phyloP scores from a whole-genome alignment of 176 grass and related monocot genomes.

The Aegilops longissima region DNA sequence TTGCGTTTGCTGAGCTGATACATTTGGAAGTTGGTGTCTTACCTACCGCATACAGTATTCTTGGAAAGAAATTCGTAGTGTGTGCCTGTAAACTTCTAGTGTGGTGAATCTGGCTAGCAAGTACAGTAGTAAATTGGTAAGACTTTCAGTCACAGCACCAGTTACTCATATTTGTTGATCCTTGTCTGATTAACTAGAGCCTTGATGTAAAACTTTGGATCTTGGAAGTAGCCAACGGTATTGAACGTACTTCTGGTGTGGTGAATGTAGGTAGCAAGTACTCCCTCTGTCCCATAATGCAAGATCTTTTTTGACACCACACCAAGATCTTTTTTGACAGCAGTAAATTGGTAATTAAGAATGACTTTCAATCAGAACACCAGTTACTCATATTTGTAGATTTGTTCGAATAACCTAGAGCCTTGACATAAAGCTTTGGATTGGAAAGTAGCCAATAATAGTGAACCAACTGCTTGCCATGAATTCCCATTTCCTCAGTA shows the following conservation, averaged over 20 bases:
- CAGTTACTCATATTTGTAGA: background rate
- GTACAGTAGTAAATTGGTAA: background rate
- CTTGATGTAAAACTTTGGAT: background rate
- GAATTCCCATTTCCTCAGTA: background rate
- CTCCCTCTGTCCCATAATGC: too few relatives aligned
- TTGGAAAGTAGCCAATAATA: background rate
- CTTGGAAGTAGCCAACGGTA: background rate
- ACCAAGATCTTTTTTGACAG: too few relatives aligned
- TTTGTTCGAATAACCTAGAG: background rate
- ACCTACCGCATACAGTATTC: background rate
- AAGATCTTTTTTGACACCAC: too few relatives aligned
- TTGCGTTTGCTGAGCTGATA: background rate
- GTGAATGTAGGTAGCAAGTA: background rate
- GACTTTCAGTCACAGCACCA: background rate
- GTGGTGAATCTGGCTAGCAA: background rate
- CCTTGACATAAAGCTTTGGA: background rate
- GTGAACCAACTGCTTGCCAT: background rate
- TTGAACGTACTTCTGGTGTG: constrained; percentile 1
- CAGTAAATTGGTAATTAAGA: background rate
- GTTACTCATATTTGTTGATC: background rate
- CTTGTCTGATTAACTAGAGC: background rate
- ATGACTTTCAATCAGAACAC: background rate
- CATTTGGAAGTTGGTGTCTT: background rate
- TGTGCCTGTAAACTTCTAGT: background rate
- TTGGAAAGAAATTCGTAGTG: background rate